These are phyloP conservation scores for Nicotiana obtusifolia DNA, from an alignment of 257 asterid species.

Conservation along the genomic window DNA sequence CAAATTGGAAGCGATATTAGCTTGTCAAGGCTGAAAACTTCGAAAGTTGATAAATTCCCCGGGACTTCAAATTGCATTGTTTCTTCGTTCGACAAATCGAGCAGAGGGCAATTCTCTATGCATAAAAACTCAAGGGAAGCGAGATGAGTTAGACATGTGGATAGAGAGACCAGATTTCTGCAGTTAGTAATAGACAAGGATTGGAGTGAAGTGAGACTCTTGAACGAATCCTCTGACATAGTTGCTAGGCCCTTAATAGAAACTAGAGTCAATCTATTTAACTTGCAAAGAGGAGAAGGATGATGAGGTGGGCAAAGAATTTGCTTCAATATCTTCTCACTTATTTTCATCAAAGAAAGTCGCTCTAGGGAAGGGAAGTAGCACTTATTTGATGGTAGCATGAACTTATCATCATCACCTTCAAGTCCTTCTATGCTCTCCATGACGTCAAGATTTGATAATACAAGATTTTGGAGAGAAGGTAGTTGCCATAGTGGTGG, in stretches of 20 bases:
- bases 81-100: not conserved
- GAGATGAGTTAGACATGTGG: not conserved
- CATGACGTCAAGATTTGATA: not conserved
- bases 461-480: not conserved
- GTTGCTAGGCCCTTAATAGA: not conserved
- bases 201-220: not conserved
- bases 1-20: not conserved
- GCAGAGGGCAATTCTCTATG: not conserved
- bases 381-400: not conserved
- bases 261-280: not conserved
- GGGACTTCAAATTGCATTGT: not conserved
- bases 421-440: not conserved
- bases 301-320: not conserved
- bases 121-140: not conserved
- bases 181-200: not conserved
- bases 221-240: not conserved
- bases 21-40: not conserved
- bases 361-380: not conserved
- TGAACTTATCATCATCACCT: not conserved
- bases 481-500: not conserved
- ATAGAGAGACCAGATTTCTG: not conserved
- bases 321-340: not conserved
- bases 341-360: not conserved
- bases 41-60: not conserved
- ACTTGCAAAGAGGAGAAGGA: not conserved